Percentiles rank a stretch among this genome's conserved stretches.
phyloP scores from a whole-genome alignment of 2,329 filamentous ascomycete species.

The Arthrobotrys megalospora region DNA sequence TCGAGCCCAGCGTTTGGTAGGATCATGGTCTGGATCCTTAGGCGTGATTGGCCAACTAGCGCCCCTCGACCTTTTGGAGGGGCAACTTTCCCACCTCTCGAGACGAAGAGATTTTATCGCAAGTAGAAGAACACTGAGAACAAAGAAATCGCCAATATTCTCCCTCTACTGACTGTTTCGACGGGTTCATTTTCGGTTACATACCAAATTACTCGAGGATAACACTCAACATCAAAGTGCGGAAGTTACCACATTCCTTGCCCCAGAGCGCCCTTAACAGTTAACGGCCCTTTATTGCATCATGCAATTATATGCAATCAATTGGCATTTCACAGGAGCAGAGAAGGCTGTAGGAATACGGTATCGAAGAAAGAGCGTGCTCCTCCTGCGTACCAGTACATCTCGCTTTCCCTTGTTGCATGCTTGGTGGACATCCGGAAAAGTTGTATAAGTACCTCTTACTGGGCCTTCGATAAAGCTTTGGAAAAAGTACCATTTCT shows the following conservation, averaged over 20 bases:
- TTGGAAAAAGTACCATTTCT: conserved; percentile 10
- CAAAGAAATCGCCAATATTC: conserved; percentile 12
- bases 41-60: conserved; percentile 23
- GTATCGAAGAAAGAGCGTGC: conserved; percentile 7
- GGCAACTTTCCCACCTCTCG: conserved; percentile 13
- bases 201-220: conserved; percentile 30
- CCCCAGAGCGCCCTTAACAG: conserved; percentile 28
- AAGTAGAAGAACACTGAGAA: conserved; percentile 7
- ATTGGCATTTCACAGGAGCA: conserved; percentile 34
- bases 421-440: conserved; percentile 13
- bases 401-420: conserved; percentile 32
- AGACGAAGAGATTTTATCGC: conserved; percentile 3
- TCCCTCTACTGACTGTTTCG: neutral
- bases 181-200: conserved; percentile 23
- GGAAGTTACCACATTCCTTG: conserved; percentile 57
- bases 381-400: conserved; percentile 42
- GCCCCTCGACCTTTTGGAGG: conserved; percentile 12
- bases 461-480: neutral
- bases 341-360: conserved; percentile 6
- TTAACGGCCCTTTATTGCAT: conserved; percentile 47
- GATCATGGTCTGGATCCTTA: conserved; percentile 12
- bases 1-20: conserved; percentile 4
- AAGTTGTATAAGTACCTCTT: conserved; percentile 24
- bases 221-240: conserved; percentile 9
- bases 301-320: conserved; percentile 26